These are phyloP conservation scores for rapeseed (Brassica napus) DNA, from an alignment of 345 rosid species.

Conservation along the genomic window DNA sequence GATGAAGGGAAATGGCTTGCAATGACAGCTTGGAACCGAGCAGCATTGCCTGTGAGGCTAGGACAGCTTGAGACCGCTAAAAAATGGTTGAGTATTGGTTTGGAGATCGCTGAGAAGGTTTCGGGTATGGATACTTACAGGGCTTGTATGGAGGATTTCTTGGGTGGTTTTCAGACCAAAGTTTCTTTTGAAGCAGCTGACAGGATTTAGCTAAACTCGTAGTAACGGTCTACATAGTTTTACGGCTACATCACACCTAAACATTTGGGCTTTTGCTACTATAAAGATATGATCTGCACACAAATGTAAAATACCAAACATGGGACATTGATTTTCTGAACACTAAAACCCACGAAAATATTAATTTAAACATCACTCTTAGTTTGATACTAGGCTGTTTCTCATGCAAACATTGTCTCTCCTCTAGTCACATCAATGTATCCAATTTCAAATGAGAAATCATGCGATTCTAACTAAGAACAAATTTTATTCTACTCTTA, in stretches of 20 bases:
- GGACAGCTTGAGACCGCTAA: constrained; percentile 67
- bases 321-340: neutral
- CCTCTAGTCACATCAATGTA: neutral
- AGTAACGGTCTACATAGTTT: neutral
- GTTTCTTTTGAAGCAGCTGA: constrained; percentile 23
- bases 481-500: neutral
- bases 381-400: neutral
- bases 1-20: constrained; percentile 98
- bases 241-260: neutral
- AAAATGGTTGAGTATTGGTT: constrained; percentile 72
- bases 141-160: constrained; percentile 83
- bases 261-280: neutral
- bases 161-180: constrained; percentile 53
- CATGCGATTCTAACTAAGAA: neutral
- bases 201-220: neutral
- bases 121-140: constrained; percentile 71
- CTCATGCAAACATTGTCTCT: neutral
- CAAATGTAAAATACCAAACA: constrained; percentile 4
- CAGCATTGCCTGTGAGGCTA: constrained; percentile 67
- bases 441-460: neutral
- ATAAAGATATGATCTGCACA: neutral
- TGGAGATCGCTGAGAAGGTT: constrained; percentile 71
- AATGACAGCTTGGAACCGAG: constrained; percentile 95
- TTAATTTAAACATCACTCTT: neutral
- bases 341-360: neutral